Evolutionary conservation across 371 early-diverging fungal species (phyloP).

Genomic region (Cokeromyces recurvatus): DNA sequence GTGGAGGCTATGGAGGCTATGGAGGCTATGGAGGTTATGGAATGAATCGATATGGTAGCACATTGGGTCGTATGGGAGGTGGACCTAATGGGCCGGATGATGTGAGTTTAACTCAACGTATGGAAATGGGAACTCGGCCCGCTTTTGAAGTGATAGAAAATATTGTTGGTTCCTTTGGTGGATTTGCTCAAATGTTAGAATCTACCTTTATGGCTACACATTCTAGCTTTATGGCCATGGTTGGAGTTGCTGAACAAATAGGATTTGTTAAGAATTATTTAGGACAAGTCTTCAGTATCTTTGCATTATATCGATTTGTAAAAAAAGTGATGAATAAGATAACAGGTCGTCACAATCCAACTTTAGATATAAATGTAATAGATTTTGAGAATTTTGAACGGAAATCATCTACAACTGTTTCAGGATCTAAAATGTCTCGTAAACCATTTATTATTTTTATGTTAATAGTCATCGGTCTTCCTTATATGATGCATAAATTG

Average conservation of each 20-base stretch:
- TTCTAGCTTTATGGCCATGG: constrained; percentile 96
- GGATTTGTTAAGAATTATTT: constrained; percentile 78
- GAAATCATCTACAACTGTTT: constrained; percentile 17
- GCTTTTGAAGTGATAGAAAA: constrained; percentile 91
- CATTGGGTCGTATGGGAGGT: constrained; percentile 18
- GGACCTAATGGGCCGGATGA: constrained; percentile 45
- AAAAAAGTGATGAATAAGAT: constrained; percentile 54
- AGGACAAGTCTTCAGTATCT: constrained; percentile 77
- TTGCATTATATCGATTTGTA: constrained; percentile 68
- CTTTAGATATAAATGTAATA: constrained; percentile 57
- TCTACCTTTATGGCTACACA: constrained; percentile 96
- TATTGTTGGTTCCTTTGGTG: constrained; percentile 94
- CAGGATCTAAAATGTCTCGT: constrained; percentile 43
- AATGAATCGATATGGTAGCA: constrained; percentile 39
- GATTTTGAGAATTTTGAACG: constrained; percentile 67
- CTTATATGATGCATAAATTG: constrained; percentile 88
- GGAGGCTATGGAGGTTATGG: constrained; percentile 49
- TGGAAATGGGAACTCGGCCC: constrained; percentile 85
- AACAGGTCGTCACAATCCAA: constrained; percentile 49
- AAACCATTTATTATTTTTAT: constrained; percentile 84
- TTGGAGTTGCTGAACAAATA: constrained; percentile 97
- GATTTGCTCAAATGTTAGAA: constrained; percentile 96
- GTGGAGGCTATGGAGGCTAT: constrained; percentile 39
- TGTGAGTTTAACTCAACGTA: constrained; percentile 69
- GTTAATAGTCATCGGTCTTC: constrained; percentile 82